Base-by-base conservation (phyloP, 176 grass and related monocot species). In the Tuctoria greenei region DNA sequence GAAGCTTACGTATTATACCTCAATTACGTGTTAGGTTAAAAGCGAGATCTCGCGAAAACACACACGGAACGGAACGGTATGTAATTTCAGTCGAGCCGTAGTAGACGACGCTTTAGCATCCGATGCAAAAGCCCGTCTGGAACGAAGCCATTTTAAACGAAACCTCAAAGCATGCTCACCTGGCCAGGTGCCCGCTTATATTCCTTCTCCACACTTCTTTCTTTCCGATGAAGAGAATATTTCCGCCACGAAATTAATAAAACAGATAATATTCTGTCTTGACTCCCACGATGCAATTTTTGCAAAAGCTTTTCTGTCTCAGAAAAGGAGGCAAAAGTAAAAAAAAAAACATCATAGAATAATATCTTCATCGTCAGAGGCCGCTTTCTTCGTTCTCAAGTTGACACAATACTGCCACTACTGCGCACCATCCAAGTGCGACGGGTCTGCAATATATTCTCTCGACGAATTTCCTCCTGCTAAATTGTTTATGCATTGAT, bases 281-380 rank as follows among this genome's bases (percentile, higher is more conserved):
- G 66, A 82, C 79, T 82, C 67, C 59, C 62, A 77, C 66, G 65
- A 72, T 27, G 59, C 59, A 87, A 73, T 49, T 82, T 82, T 87
- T 31, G 73, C 58, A 72, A 87, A 87, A 87, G 73, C 66, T 82
- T 87, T 77, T 31, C 79, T 87, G 79, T 87, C 79, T 51, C 73
- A 82, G 73, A 77, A 60, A 77, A 72, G 79, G 85, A 77, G 64
- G 79, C 79, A 77, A 72, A 66, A 31, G 31, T 31, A n/a, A 41
- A 57, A 5, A 16, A 49, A 71, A 76, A 55, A 66, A n/a, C n/a
- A n/a, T n/a, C 84, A 86, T 69, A 69, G 1, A 40, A 40, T 46
- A 46, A 6, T 70, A 71, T 81, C 72, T 71, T 64, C 65, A 40
- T 45, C 36, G 66, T 58, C 58, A 65, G 46, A 23, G 39, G 0